Evolutionary conservation across 2,329 filamentous ascomycete species (phyloP), one percentile per base, ranked within the genome.

Genomic region (Neospermospora avenae): DNA sequence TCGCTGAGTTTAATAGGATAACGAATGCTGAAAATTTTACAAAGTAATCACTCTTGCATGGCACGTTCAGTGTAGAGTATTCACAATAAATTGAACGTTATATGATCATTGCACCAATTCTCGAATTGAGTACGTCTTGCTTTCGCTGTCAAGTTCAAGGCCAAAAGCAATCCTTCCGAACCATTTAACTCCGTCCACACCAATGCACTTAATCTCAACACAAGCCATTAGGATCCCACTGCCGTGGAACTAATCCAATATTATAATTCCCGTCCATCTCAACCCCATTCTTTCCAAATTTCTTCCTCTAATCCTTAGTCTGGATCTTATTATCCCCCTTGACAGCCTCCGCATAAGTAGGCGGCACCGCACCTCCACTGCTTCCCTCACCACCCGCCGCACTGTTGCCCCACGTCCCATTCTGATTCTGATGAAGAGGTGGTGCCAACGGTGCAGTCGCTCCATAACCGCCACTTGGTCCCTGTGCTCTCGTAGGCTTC

Each of bases 251-350:
- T 37, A 31, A 5, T 35, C n/a, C 42, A 24, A 37, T 37, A 41
- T 39, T 46, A 49, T n/a, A 1, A 10, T 22, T 18, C 13, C 22
- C n/a, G 14, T n/a, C 1, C 14, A 22, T 31, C 42, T 39, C 14
- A 20, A 24, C 25, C 34, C 3, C 24, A 22, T 34, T 58, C n/a
- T 8, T 18, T 41, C 20, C 11, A 6, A 52, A 16, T 20, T 3
- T n/a, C 41, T 5, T 13, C 13, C 18, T 35, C 28, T 70, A 72
- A 61, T 71, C 69, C 39, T 55, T 65, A 6, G 67, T 65, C 81
- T 98, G 95, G 54, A 97, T 81, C 83, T 98, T 98, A 76, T 97
- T 78, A 72, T 98, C 93, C 1, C 91, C 92, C 70, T 87, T 88
- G 61, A 97, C 88, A 51, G 91, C 93, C 76, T 97, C 91, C 16